phyloP scores from a whole-genome alignment of 1,284 basidiomycete genomes.

The Sporisorium sorghi region DNA sequence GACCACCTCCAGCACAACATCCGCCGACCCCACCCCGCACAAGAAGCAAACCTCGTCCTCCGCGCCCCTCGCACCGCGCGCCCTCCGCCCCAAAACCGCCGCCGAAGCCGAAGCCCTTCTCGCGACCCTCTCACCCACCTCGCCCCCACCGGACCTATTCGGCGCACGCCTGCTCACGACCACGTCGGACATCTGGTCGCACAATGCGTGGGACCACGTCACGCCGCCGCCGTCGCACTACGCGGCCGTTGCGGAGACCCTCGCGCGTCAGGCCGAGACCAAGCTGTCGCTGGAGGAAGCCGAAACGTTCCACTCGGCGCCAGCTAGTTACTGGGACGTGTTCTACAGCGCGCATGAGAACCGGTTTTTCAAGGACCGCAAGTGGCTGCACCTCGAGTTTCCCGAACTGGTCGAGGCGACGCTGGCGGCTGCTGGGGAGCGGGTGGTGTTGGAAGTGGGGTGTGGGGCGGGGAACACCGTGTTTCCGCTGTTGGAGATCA shows the following conservation, averaged over 20 bases:
- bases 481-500: slow-evolving; percentile 85
- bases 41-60: slow-evolving; percentile 42
- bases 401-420: slow-evolving; percentile 63
- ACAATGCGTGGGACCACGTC: slow-evolving; percentile 68
- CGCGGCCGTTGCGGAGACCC: slow-evolving; percentile 36
- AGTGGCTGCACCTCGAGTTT: slow-evolving; percentile 67
- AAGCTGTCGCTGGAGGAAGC: slow-evolving; percentile 54
- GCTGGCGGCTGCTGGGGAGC: slow-evolving; percentile 32
- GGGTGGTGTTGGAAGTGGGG: slow-evolving; percentile 63
- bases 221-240: slow-evolving; percentile 56
- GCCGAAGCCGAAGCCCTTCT: slow-evolving; percentile 51
- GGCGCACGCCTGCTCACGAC: slow-evolving; percentile 55
- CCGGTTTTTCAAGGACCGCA: slow-evolving; percentile 67
- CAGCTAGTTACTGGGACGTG: slow-evolving; percentile 62
- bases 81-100: slow-evolving; percentile 42
- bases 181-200: slow-evolving; percentile 50
- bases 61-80: slow-evolving; percentile 14
- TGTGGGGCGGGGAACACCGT: slow-evolving; percentile 84
- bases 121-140: slow-evolving; percentile 1
- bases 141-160: slow-evolving; percentile 27
- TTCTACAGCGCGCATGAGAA: slow-evolving; percentile 66
- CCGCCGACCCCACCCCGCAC: background rate
- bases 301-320: slow-evolving; percentile 48
- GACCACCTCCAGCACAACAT: background rate
- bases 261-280: slow-evolving; percentile 56